Conservation (phyloP, 2,329 filamentous ascomycete species). For the Aspergillus sclerotialis region DNA sequence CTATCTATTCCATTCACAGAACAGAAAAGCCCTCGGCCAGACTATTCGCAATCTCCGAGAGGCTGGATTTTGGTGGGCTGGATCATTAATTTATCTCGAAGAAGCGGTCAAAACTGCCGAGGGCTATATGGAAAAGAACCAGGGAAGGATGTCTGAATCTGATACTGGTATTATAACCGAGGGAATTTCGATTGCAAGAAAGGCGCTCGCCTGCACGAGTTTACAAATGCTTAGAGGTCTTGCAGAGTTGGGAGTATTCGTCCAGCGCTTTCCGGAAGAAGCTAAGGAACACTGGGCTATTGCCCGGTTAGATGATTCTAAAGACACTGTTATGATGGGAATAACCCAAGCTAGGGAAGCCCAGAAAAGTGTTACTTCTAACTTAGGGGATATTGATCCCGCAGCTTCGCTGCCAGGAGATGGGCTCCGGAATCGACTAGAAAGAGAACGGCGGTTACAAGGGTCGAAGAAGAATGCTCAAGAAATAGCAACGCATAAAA, state of each 20-base stretch:
- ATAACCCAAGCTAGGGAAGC: constrained; percentile 50
- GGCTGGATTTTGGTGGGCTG: constrained; percentile 79
- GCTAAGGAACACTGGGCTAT: constrained; percentile 63
- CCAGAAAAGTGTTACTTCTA: constrained; percentile 46
- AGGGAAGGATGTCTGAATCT: constrained; percentile 50
- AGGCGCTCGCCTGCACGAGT: constrained; percentile 52
- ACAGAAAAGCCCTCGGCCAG: constrained; percentile 58
- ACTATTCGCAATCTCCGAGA: constrained; percentile 74
- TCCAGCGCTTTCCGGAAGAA: constrained; percentile 59
- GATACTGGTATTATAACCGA: constrained; percentile 57
- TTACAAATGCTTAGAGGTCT: constrained; percentile 62
- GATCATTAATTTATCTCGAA: constrained; percentile 60
- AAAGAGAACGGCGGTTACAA: constrained; percentile 16
- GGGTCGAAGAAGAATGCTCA: too few species aligned
- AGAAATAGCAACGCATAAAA: constrained; percentile 12
- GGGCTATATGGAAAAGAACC: constrained; percentile 59
- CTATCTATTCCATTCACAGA: constrained; percentile 79
- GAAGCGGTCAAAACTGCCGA: constrained; percentile 60
- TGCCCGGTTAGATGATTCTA: constrained; percentile 34
- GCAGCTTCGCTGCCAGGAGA: constrained; percentile 34
- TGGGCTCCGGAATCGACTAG: constrained; percentile 30
- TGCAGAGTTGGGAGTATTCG: constrained; percentile 71
- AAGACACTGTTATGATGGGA: constrained; percentile 49
- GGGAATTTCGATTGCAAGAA: constrained; percentile 59
- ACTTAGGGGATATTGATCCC: constrained; percentile 29